phyloP scores from a whole-genome alignment of 352 stramenopile species.

The Phytophthora sansomeana region DNA sequence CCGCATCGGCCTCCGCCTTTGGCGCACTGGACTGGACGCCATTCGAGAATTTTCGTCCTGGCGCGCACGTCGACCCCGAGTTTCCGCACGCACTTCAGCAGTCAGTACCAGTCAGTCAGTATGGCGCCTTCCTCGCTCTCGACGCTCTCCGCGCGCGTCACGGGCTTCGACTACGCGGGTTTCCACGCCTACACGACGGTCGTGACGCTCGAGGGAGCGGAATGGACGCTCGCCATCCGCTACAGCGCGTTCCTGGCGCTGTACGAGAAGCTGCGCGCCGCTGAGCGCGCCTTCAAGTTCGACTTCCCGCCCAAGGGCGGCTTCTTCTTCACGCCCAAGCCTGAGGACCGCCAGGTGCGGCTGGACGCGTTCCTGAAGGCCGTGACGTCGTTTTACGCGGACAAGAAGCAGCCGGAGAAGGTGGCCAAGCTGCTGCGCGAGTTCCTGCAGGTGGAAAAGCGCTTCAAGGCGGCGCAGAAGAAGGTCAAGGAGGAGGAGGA shows the following conservation, averaged over 20 bases:
- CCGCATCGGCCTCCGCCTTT: no score
- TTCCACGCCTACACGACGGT: slow-evolving; percentile 64
- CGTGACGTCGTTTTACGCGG: slow-evolving; percentile 41
- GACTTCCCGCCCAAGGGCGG: slow-evolving; percentile 71
- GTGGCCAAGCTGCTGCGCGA: slow-evolving; percentile 53
- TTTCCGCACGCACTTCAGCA: no score
- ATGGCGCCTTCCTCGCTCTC: slow-evolving; percentile 34
- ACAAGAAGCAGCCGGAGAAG: slow-evolving; percentile 37
- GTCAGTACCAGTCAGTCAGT: no score
- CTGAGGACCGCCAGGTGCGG: slow-evolving; percentile 54
- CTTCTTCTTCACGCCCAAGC: slow-evolving; percentile 70
- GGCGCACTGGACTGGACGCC: slow-evolving; percentile 9
- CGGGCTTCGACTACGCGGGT: slow-evolving; percentile 47
- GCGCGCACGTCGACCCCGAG: slow-evolving; percentile 17
- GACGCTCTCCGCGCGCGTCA: slow-evolving; percentile 50
- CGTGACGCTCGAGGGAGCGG: slow-evolving; percentile 33
- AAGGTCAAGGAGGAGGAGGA: slow-evolving; percentile 30
- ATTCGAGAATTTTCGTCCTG: slow-evolving; percentile 43
- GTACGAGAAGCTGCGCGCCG: slow-evolving; percentile 52
- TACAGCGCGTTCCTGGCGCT: slow-evolving; percentile 70
- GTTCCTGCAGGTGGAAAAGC: slow-evolving; percentile 54
- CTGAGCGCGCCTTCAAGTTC: slow-evolving; percentile 56
- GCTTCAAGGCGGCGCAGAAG: slow-evolving; percentile 27
- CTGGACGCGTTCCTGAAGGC: slow-evolving; percentile 71
- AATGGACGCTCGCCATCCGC: slow-evolving; percentile 55